Percentiles rank a stretch among this genome's conserved stretches.
Conservation (phyloP, 208 protist genomes). For the Trypanosoma conorhini region DNA sequence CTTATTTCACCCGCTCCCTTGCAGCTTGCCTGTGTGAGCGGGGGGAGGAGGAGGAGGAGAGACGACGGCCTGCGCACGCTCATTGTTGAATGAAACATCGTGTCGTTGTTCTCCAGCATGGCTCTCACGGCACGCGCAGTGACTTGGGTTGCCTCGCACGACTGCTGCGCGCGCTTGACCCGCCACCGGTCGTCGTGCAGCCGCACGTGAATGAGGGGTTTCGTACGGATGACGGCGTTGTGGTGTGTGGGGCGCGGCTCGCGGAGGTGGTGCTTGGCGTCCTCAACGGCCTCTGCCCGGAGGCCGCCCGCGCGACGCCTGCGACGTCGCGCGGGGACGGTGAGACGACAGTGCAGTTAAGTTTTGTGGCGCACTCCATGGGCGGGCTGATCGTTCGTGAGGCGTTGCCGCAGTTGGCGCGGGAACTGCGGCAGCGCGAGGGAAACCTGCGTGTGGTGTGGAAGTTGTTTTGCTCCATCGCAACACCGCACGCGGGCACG, state of each 20-base stretch:
- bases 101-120: slow-evolving; percentile 68
- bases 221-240: slow-evolving; percentile 41
- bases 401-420: slow-evolving; percentile 42
- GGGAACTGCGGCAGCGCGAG: not conserved
- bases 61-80: not conserved
- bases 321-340: not conserved
- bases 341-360: slow-evolving; percentile 38
- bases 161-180: slow-evolving; percentile 3
- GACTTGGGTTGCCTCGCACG: slow-evolving; percentile 45
- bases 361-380: slow-evolving; percentile 54
- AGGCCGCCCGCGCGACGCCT: not conserved
- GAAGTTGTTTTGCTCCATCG: slow-evolving; percentile 55
- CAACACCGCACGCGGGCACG: slow-evolving; percentile 53
- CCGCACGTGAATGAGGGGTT: slow-evolving; percentile 32
- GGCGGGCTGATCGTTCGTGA: slow-evolving; percentile 64
- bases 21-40: not conserved
- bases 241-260: slow-evolving; percentile 38
- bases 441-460: slow-evolving; percentile 30
- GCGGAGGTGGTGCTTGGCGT: slow-evolving; percentile 17
- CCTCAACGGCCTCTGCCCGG: not conserved
- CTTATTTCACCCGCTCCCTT: not conserved
- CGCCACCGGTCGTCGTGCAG: slow-evolving; percentile 29
- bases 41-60: not conserved
- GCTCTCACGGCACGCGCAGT: slow-evolving; percentile 41
- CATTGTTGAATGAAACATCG: slow-evolving; percentile 11